These are phyloP conservation scores for Pterocarpus santalinus DNA, from an alignment of 306 rosid genomes.

Conservation along the genomic window DNA sequence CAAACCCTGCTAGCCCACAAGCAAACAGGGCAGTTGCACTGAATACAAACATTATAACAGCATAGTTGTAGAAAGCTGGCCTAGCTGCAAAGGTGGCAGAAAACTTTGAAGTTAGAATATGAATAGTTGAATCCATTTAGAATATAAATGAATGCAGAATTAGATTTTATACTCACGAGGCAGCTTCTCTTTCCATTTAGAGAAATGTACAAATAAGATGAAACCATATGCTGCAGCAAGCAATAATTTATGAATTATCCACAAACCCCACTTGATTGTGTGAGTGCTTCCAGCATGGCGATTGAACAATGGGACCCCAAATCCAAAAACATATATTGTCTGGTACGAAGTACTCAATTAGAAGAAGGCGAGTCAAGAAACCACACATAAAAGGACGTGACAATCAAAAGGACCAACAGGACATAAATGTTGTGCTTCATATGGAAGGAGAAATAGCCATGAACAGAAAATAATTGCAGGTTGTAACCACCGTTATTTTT, in stretches of 20 bases:
- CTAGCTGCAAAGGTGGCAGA: slow-evolving; percentile 67
- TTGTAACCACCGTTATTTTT: too few species aligned
- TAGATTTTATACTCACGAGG: slow-evolving; percentile 67
- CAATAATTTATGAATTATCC: slow-evolving; percentile 67
- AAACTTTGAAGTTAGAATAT: slow-evolving; percentile 40
- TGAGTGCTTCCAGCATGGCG: slow-evolving; percentile 49
- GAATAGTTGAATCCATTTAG: slow-evolving; percentile 11
- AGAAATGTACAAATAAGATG: slow-evolving; percentile 76
- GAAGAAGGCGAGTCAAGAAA: slow-evolving; percentile 26
- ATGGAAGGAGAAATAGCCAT: not conserved
- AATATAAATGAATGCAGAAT: slow-evolving; percentile 3
- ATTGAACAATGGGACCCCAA: slow-evolving; percentile 73
- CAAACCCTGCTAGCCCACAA: slow-evolving; percentile 66
- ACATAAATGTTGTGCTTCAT: not conserved
- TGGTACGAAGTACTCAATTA: slow-evolving; percentile 49
- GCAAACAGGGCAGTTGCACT: slow-evolving; percentile 59
- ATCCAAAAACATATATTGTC: slow-evolving; percentile 79
- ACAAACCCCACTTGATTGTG: slow-evolving; percentile 69
- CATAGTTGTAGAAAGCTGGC: slow-evolving; percentile 73
- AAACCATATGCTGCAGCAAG: slow-evolving; percentile 76
- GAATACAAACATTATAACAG: slow-evolving; percentile 64
- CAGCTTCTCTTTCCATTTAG: slow-evolving; percentile 81
- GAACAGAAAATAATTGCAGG: not conserved
- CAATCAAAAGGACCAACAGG: not conserved
- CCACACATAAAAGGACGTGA: slow-evolving; percentile 2